These are phyloP conservation scores for Apiospora rasikravindrae DNA, from an alignment of 2,329 filamentous ascomycete species.

Conservation along the genomic window DNA sequence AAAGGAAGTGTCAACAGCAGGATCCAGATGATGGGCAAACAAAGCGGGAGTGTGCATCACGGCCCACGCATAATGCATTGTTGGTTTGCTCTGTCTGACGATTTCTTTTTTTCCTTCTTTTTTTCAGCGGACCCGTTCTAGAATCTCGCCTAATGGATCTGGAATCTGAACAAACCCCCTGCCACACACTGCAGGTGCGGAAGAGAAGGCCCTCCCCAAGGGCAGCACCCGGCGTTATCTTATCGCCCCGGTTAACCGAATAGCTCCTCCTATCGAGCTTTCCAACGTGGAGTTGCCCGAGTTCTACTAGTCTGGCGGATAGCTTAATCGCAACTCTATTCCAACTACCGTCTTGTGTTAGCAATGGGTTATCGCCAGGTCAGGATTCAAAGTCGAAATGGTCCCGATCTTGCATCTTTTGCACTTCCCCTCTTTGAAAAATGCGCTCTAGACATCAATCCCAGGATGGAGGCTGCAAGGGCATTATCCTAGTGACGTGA, in stretches of 20 bases:
- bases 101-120: too few species aligned
- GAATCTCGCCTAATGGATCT: background rate
- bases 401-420: background rate
- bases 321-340: background rate
- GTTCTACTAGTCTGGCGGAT: background rate
- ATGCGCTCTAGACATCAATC: too few species aligned
- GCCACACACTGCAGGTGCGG: too few species aligned
- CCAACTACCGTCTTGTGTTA: background rate
- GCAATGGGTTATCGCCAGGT: background rate
- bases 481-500: background rate
- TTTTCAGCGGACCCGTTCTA: background rate
- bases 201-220: background rate
- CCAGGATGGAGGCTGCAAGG: background rate
- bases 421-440: background rate
- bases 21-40: background rate
- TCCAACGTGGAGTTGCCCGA: background rate
- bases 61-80: background rate
- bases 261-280: background rate
- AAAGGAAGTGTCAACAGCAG: background rate
- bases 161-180: background rate
- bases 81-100: background rate
- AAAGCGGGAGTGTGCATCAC: background rate
- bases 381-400: background rate
- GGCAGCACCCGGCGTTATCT: background rate
- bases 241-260: background rate